These are phyloP conservation scores for Phytophthora vignae DNA, from an alignment of 352 stramenopile genomes.

Conservation along the genomic window DNA sequence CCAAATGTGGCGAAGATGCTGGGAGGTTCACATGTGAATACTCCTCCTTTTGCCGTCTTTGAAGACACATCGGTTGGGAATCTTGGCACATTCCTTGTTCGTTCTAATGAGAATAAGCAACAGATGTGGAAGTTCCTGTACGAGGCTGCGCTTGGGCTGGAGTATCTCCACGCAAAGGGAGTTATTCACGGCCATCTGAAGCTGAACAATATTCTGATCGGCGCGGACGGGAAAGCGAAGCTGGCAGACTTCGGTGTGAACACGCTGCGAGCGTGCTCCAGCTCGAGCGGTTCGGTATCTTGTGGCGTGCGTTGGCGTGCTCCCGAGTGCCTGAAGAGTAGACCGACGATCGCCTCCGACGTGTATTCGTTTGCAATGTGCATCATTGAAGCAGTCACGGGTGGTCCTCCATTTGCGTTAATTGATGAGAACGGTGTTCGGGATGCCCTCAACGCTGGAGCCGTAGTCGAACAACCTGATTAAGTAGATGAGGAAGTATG, in stretches of 20 bases:
- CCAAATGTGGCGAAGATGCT: not conserved
- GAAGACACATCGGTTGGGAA: not conserved
- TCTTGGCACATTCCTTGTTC: not conserved
- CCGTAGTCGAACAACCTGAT: no score
- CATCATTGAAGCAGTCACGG: conserved; percentile 34
- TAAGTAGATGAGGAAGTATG: no score
- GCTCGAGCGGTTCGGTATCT: not conserved
- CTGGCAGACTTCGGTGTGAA: conserved; percentile 32
- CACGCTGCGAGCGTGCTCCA: not conserved
- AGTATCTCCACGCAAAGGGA: conserved; percentile 52
- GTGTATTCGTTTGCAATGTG: conserved; percentile 48
- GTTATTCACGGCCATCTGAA: conserved; percentile 86
- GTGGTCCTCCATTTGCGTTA: conserved; percentile 27
- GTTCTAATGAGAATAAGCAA: not conserved
- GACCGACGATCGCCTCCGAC: conserved; percentile 33
- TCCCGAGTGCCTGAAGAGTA: conserved; percentile 34
- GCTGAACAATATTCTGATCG: conserved; percentile 39
- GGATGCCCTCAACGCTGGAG: no score
- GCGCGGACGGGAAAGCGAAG: conserved; percentile 26
- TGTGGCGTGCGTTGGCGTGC: conserved; percentile 33
- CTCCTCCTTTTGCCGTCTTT: not conserved
- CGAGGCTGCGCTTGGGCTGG: conserved; percentile 21
- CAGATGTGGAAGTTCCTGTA: not conserved
- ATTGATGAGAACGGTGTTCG: no score
- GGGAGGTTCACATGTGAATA: not conserved